Evolutionary conservation across 2,329 filamentous ascomycete genomes (phyloP), one percentile per base, ranked within the genome.

Genomic region (Epichloe scottii): DNA sequence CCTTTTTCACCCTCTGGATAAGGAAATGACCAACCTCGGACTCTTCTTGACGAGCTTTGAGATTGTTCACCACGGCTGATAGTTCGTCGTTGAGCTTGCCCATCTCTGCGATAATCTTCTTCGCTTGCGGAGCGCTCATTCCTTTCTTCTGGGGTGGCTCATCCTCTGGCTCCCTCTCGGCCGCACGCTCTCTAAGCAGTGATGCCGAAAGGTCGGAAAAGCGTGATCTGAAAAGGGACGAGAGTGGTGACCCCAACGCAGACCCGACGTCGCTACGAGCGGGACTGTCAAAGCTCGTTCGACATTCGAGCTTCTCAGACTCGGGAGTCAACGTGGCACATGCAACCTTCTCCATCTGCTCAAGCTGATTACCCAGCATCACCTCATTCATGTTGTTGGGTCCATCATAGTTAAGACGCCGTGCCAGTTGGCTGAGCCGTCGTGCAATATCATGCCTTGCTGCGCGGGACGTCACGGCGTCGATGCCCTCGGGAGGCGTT

Each of bases 31-130:
- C 66, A 65, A 74, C 79, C 62, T 81, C 74, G 42, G 77, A 75
- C 63, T 84, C 80, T 61, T 82, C 77, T 55, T 76, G 76, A 39
- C 80, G 71, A 39, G 71, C 71, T 50, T 72, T 69, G 19, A 84
- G 68, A 51, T 74, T 76, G 30, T 64, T 63, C 35, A 79, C 67
- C 11, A 79, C 69, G 5, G 65, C 65, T 5, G 72, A 68, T 37
- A 84, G 63, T 53, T 77, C 73, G 17, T 68, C 64, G 39, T 74
- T 75, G 3, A 84, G 63, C 54, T 69, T 70, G 49, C 56, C 57
- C 50, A 63, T 56, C 57, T 69, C 67, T 26, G 58, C 58, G 26
- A 69, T 64, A 26, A 69, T 58, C 56, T 66, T 66, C 43, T 65
- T 66, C 23, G 70, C 68, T 56, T 71, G 63, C 30, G 52, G 57